phyloP scores from a whole-genome alignment of 805 yeast genomes.

The Wickerhamiella parazyma region DNA sequence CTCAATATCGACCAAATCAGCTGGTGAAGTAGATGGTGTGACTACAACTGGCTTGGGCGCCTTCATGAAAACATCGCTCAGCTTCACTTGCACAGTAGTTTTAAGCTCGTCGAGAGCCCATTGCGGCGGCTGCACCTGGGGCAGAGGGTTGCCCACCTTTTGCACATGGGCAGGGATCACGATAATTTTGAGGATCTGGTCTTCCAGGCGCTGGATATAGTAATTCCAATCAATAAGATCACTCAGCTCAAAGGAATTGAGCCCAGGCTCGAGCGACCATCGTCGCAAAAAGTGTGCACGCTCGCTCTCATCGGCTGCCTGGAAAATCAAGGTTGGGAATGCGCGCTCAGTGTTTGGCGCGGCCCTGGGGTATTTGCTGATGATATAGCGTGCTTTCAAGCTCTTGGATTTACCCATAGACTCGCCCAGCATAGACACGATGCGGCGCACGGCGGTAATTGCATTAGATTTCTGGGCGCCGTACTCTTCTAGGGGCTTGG shows the following conservation, averaged over 20 bases:
- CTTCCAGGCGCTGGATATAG: constrained; percentile 78
- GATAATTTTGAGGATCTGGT: constrained; percentile 86
- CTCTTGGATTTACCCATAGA: constrained; percentile 97
- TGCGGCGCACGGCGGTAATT: constrained; percentile 83
- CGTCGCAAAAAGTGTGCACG: constrained; percentile 52
- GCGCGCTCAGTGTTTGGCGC: constrained; percentile 96
- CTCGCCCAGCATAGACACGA: constrained; percentile 89
- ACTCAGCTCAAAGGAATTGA: constrained; percentile 77
- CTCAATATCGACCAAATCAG: constrained; percentile 45
- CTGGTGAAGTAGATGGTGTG: too few relatives aligned
- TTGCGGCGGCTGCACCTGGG: constrained; percentile 84
- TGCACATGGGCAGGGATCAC: constrained; percentile 97
- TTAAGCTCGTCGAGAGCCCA: constrained; percentile 43
- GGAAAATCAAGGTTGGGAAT: constrained; percentile 87
- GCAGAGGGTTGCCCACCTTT: constrained; percentile 78
- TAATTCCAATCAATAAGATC: constrained; percentile 86
- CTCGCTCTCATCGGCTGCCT: constrained; percentile 63
- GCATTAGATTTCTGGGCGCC: constrained; percentile 87
- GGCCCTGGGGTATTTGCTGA: constrained; percentile 65
- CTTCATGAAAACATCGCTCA: constrained; percentile 61
- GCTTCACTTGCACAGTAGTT: constrained; percentile 42
- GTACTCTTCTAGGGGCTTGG: constrained; percentile 78
- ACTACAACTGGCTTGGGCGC: not conserved
- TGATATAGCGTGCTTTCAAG: constrained; percentile 85
- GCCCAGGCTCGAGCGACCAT: constrained; percentile 71